Evolutionary conservation across 495 filamentous ascomycete genomes (phyloP).

Genomic region (Aeminium ludgeri): DNA sequence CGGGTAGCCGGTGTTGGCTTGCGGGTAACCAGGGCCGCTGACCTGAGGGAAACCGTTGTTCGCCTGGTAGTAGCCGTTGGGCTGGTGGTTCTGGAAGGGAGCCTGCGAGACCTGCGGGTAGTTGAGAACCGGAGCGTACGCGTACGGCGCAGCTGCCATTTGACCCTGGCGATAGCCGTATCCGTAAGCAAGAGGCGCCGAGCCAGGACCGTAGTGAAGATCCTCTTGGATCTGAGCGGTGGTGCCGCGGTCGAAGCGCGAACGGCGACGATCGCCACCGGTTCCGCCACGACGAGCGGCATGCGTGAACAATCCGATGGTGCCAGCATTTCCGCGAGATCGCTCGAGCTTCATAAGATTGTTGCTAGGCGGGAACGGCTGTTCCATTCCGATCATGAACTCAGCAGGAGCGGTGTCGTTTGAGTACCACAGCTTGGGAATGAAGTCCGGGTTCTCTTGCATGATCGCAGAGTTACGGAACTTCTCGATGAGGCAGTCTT

Average conservation of each 20-base stretch:
- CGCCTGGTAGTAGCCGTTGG: too few relatives aligned
- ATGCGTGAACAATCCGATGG: conserved; percentile 42
- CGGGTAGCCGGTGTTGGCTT: too few relatives aligned
- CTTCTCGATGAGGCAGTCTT: conserved; percentile 76
- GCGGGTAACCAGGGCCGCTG: too few relatives aligned
- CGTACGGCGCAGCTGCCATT: not conserved
- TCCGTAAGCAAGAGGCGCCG: not conserved
- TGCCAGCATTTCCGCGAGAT: conserved; percentile 69
- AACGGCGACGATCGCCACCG: conserved; percentile 39
- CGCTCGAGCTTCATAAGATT: conserved; percentile 74
- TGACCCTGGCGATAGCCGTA: not conserved
- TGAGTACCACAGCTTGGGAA: conserved; percentile 51
- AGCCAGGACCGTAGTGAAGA: not conserved
- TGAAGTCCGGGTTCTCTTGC: conserved; percentile 61
- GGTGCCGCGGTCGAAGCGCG: conserved; percentile 60
- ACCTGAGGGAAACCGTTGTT: too few relatives aligned
- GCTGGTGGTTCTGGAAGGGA: too few relatives aligned
- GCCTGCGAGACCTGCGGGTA: too few relatives aligned
- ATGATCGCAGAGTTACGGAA: conserved; percentile 95
- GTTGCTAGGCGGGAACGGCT: conserved; percentile 57
- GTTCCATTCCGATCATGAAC: conserved; percentile 37
- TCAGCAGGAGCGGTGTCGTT: conserved; percentile 25
- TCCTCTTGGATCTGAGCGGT: conserved; percentile 18
- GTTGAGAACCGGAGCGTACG: too few relatives aligned
- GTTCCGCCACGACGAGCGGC: not conserved